Evolutionary conservation across 1,284 basidiomycete species (phyloP), one percentile per base, ranked within the genome.

Genomic region (Violaceomyces palustris): DNA sequence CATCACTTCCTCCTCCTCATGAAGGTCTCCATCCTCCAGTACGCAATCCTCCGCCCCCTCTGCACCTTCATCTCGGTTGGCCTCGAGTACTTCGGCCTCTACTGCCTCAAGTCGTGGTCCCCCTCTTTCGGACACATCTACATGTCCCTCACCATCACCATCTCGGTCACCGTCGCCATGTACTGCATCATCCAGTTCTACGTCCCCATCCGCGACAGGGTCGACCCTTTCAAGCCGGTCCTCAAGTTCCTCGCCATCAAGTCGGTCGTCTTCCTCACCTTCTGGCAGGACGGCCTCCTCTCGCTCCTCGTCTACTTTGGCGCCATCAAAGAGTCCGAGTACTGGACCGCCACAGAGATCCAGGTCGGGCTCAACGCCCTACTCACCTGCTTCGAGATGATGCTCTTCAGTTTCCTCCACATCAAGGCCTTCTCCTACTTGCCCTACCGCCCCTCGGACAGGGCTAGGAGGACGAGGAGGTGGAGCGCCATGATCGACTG

Each of bases 111-210:
- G 9, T 84, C 82, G 2, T 87, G 82, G 82, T 79, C 80, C 38
- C 79, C 81, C 1, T 78, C 77, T 24, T 87, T 82, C 79, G 83
- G 83, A 0, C 83, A 87, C 61, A 72, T 33, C 12, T 47, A 44
- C 41, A 81, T 86, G 48, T 77, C 78, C 1, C 66, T 79, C 12
- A 74, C 84, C 49, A 81, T 86, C 38, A 84, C 83, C 1, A 68
- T 86, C 31, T 86, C 84, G 1, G 85, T 88, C n/a, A 79, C 85
- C 0, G 40, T 87, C 28, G 84, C 85, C 29, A 87, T 87, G 61
- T 87, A 86, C 71, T 86, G 83, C 64, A 74, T 88, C 39, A 75
- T 88, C n/a, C 85, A 87, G 68, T 74, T 87, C 17, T 87, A 86
- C 65, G 60, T 86, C 15, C 75, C 80, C 1, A 78, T 87, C 9